A percentile compares a stretch with the other conserved stretches of the same genome.
phyloP scores from a whole-genome alignment of 2,329 filamentous ascomycete genomes.

The Fusarium miscanthi region DNA sequence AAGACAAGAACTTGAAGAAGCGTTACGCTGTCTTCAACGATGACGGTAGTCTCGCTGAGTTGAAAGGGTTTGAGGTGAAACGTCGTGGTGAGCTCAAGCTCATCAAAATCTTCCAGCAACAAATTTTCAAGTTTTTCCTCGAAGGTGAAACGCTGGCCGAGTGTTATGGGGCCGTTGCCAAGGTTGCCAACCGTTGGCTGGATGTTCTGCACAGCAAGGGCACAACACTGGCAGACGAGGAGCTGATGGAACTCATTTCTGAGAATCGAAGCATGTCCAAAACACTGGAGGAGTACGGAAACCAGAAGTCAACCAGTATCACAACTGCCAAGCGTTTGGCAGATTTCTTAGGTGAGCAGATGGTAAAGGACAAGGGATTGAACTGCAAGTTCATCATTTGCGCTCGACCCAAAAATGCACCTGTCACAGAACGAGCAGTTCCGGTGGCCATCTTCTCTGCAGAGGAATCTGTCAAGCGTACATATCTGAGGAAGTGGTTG shows the following conservation, averaged over 20 bases:
- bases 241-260: conserved; percentile 99
- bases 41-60: conserved; percentile 91
- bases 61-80: conserved; percentile 98
- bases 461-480: conserved; percentile 85
- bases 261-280: conserved; percentile 99
- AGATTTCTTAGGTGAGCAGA: conserved; percentile 96
- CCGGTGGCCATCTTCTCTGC: conserved; percentile 98
- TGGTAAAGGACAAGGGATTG: conserved; percentile 98
- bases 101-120: conserved; percentile 99
- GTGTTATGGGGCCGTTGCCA: conserved; percentile 91
- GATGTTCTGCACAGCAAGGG: conserved; percentile 93
- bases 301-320: conserved; percentile 98
- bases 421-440: conserved; percentile 93
- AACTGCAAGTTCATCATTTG: conserved; percentile 99
- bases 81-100: conserved; percentile 97
- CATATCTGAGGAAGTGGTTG: conserved; percentile 94
- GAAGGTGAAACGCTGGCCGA: conserved; percentile 89
- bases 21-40: conserved; percentile 99
- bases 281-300: conserved; percentile 94
- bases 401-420: conserved; percentile 83
- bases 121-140: conserved; percentile 99
- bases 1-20: conserved; percentile 99
- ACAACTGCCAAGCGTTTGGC: conserved; percentile 95
- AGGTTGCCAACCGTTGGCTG: conserved; percentile 95
- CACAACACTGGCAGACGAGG: conserved; percentile 90